phyloP scores from a whole-genome alignment of 805 yeast species.

The Candida nanaspora region DNA sequence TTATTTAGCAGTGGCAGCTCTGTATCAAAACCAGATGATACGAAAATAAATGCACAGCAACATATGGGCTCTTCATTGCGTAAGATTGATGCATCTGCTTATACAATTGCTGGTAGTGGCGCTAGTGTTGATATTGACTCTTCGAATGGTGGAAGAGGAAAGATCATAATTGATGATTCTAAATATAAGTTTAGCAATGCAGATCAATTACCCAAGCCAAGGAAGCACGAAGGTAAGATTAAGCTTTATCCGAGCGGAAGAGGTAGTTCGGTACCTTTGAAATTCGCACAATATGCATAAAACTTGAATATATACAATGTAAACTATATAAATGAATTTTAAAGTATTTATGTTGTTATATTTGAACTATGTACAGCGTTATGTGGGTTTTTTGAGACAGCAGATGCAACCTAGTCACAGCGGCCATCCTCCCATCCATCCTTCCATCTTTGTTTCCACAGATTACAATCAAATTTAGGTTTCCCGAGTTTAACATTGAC shows the following conservation, averaged over 20 bases:
- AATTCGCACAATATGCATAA: conserved; percentile 32
- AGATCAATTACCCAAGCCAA: conserved; percentile 77
- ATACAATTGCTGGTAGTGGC: conserved; percentile 44
- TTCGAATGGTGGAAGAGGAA: conserved; percentile 14
- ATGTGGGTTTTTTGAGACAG: too few species aligned
- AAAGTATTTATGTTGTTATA: too few species aligned
- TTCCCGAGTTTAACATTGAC: conserved; percentile 88
- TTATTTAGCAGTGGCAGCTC: conserved; percentile 9
- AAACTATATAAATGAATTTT: too few species aligned
- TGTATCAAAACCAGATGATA: conserved; percentile 23
- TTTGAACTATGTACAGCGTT: not conserved
- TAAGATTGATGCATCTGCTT: conserved; percentile 57
- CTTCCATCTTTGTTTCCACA: conserved; percentile 93
- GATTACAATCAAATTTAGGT: conserved; percentile 74
- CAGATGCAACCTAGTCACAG: conserved; percentile 37
- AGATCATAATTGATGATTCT: conserved; percentile 57
- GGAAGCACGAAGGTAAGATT: conserved; percentile 61
- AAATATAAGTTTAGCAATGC: conserved; percentile 65
- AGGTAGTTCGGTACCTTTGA: conserved; percentile 85
- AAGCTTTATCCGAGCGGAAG: conserved; percentile 93
- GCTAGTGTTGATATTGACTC: conserved; percentile 2
- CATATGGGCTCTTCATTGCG: conserved; percentile 44
- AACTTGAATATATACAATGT: too few species aligned
- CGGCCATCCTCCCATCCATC: conserved; percentile 82
- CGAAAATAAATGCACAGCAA: conserved; percentile 33